These are phyloP conservation scores for Boletus semigastroideus DNA, from an alignment of 1,284 basidiomycete genomes.

Conservation along the genomic window DNA sequence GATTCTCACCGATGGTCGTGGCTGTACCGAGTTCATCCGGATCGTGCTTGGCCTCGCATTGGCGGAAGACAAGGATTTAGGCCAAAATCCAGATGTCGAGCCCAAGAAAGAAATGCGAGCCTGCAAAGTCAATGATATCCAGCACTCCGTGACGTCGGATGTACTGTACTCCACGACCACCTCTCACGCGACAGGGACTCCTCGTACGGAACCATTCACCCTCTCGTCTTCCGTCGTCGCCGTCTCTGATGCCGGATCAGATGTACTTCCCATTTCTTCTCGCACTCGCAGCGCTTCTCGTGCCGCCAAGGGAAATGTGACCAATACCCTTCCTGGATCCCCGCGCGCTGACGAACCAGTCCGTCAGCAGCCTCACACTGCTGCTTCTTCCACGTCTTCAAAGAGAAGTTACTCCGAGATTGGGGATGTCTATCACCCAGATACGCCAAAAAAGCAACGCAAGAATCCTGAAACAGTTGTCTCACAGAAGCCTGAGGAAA, in stretches of 20 bases:
- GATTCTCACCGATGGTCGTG: neutral
- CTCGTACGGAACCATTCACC: neutral
- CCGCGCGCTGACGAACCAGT: neutral
- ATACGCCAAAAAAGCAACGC: neutral
- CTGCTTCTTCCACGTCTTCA: neutral
- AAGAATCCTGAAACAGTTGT: neutral
- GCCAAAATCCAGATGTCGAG: neutral
- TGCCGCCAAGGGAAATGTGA: neutral
- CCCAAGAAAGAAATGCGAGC: neutral
- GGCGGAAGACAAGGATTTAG: neutral
- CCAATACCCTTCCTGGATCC: neutral
- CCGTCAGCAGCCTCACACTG: neutral
- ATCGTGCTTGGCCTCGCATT: neutral
- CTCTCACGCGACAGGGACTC: neutral
- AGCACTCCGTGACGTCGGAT: neutral
- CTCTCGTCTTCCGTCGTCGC: neutral
- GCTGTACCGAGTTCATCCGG: neutral
- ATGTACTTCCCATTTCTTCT: neutral
- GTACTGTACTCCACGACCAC: neutral
- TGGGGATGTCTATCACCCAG: neutral
- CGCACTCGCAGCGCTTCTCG: neutral
- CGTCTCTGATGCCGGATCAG: neutral
- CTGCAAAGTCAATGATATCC: neutral
- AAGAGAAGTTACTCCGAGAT: slow-evolving; percentile 1
- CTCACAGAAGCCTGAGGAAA: neutral